phyloP scores from a whole-genome alignment of 371 early-diverging fungal species.

The Mucor saturninus region DNA sequence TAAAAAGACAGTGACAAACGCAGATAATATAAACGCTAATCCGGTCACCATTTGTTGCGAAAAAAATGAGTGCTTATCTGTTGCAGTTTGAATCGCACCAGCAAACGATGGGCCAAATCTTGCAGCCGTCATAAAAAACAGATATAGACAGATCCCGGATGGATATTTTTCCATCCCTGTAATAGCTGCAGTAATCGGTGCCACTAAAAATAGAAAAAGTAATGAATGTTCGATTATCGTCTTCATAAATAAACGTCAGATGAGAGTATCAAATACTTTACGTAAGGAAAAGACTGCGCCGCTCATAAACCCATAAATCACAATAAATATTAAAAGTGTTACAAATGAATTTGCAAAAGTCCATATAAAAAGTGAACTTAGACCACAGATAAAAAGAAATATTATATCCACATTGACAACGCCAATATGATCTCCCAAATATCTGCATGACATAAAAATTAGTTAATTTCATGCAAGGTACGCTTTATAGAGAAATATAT shows the following conservation, averaged over 20 bases:
- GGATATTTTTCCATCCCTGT: constrained; percentile 44
- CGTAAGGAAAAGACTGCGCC: constrained; percentile 52
- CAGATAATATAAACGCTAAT: constrained; percentile 32
- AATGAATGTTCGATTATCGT: background rate
- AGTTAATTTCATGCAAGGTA: background rate
- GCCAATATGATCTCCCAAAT: constrained; percentile 58
- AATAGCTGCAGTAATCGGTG: constrained; percentile 45
- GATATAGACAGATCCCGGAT: constrained; percentile 39
- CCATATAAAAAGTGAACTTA: constrained; percentile 67
- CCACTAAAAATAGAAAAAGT: constrained; percentile 27
- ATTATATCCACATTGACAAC: constrained; percentile 58
- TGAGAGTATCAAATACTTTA: constrained; percentile 14
- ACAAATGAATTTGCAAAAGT: constrained; percentile 53
- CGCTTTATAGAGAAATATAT: background rate
- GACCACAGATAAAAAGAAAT: constrained; percentile 49
- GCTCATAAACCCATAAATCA: constrained; percentile 64
- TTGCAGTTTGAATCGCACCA: constrained; percentile 40
- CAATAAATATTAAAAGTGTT: constrained; percentile 54
- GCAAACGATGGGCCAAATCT: constrained; percentile 44
- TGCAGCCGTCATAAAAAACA: constrained; percentile 38
- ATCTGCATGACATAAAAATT: constrained; percentile 4
- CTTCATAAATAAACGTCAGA: background rate
- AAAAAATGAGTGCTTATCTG: constrained; percentile 35
- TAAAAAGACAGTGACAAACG: constrained; percentile 30
- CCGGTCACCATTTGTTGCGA: constrained; percentile 47